Evolutionary conservation across 352 stramenopile genomes (phyloP), one percentile per base, ranked within the genome.

Genomic region (Stramenopiles sp.): DNA sequence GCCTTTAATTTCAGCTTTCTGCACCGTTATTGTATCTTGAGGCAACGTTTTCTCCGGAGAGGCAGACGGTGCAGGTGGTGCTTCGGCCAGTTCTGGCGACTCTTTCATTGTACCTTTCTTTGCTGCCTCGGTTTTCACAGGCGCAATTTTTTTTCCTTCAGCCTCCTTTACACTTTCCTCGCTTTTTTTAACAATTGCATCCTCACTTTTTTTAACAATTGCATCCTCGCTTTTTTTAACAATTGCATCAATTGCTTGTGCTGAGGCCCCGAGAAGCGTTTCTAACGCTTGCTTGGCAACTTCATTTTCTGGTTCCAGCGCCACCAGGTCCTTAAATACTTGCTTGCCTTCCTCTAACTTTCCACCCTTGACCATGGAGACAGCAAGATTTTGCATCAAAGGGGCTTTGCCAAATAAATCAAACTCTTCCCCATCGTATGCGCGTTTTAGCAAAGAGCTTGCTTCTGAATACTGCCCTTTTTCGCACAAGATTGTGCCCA

Each of bases 131-230:
- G 27, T 55, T 80, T 30, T 76, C 29, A 67, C 80, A 22, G 78
- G 30, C 7, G 76, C 27, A 25, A 29, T 32, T 30, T 67, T 67
- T 71, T 33, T 80, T 31, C 22, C 39, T 30, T 82, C 44, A 30
- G 44, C 80, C n/a, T 82, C 33, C n/a, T 82, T 76, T 7, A n/a
- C 27, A 44, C 30, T 81, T 31, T 81, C 27, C 30, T 39, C 27
- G 30, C 30, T 81, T 31, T 81, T 32, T 44, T 83, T 55, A 39
- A 81, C 81, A 29, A 67, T 67, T 80, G 29, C n/a, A n/a, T n/a
- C 44, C 25, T 39, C 27, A 44, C 30, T 81, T 31, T 81, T 32
- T 44, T 83, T 55, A 39, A 81, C 81, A 29, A 67, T 67, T 80
- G 22, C 8, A 14, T 55, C 44, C 25, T 39, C 27, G 30, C 30